Evolutionary conservation across 2,329 filamentous ascomycete species (phyloP), one percentile per base, ranked within the genome.

Genomic region (Colletotrichum sansevieriae): DNA sequence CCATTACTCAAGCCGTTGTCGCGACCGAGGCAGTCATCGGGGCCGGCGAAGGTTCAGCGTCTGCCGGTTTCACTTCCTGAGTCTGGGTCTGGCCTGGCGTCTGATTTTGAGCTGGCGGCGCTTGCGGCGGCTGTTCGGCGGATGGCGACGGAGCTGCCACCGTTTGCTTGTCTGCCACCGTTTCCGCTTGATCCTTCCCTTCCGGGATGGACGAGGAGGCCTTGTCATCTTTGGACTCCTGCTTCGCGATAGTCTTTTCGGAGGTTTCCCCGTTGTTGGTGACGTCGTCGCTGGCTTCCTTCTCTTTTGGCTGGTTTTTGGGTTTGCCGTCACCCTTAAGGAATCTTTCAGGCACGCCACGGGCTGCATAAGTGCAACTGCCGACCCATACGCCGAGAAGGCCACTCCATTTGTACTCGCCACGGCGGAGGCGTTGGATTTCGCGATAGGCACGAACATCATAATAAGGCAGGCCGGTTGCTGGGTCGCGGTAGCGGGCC

Each of bases 301-400:
- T 37, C 61, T 68, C 55, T 13, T 51, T 56, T 6, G 54, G 47
- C 65, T 72, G 72, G 54, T 73, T 72, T 33, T 73, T 72, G 11
- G 71, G 73, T 22, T 72, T 78, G 58, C 74, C 74, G 66, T 72
- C 64, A 20, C 68, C 59, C 9, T 84, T 78, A 46, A 85, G 70
- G 76, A 97, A 98, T 59, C 93, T 87, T 66, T 89, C 90, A 0
- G 94, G 95, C 25, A 97, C 95, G 7, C 94, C 95, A 44, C 84
- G 85, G 9, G 92, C 92, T 0, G 93, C 88, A 73, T 80, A 82
- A 76, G 82, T 83, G 71, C 83, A 85, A 72, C 85, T 87, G 0
- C 95, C 95, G 4, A 95, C 91, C 87, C 95, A 99, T 15, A 91
- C 92, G 6, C 93, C 94, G 35, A 97, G 80, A 73, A 96, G 84